Percentiles rank a stretch among this genome's conserved stretches.
Conservation (phyloP, 1,284 basidiomycete species). For the Cerioporus squamosus region DNA sequence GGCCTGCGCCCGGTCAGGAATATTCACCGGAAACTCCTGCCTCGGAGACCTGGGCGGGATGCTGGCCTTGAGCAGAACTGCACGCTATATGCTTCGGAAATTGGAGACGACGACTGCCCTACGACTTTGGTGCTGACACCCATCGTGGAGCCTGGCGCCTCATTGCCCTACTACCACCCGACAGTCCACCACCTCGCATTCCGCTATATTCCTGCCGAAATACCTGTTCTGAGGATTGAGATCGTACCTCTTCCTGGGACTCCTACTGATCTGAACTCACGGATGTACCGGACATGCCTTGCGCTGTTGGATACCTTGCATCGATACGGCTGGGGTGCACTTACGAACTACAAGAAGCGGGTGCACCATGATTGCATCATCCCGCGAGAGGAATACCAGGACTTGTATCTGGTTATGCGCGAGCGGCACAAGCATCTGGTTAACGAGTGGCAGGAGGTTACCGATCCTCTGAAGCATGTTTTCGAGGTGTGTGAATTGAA, state of each 20-base stretch:
- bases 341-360: slow-evolving; percentile 85
- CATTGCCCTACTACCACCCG: slow-evolving; percentile 83
- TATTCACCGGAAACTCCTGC: slow-evolving; percentile 67
- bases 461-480: slow-evolving; percentile 87
- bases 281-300: slow-evolving; percentile 82
- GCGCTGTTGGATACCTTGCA: slow-evolving; percentile 83
- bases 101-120: slow-evolving; percentile 31
- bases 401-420: slow-evolving; percentile 87
- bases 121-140: slow-evolving; percentile 68
- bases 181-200: slow-evolving; percentile 75
- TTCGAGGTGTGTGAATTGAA: slow-evolving; percentile 63
- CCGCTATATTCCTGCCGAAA: slow-evolving; percentile 47
- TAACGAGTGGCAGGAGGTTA: slow-evolving; percentile 76
- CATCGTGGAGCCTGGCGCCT: slow-evolving; percentile 44
- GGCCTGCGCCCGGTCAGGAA: slow-evolving; percentile 46
- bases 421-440: slow-evolving; percentile 81
- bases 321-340: slow-evolving; percentile 83
- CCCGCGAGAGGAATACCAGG: slow-evolving; percentile 82
- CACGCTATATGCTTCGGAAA: slow-evolving; percentile 54
- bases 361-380: slow-evolving; percentile 86
- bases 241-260: slow-evolving; percentile 57
- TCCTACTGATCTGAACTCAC: slow-evolving; percentile 54
- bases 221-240: slow-evolving; percentile 51
- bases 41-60: slow-evolving; percentile 76
- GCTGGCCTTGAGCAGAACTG: slow-evolving; percentile 74